These are phyloP conservation scores for Aspergillus vadensis DNA, from an alignment of 2,329 filamentous ascomycete genomes.

Conservation along the genomic window DNA sequence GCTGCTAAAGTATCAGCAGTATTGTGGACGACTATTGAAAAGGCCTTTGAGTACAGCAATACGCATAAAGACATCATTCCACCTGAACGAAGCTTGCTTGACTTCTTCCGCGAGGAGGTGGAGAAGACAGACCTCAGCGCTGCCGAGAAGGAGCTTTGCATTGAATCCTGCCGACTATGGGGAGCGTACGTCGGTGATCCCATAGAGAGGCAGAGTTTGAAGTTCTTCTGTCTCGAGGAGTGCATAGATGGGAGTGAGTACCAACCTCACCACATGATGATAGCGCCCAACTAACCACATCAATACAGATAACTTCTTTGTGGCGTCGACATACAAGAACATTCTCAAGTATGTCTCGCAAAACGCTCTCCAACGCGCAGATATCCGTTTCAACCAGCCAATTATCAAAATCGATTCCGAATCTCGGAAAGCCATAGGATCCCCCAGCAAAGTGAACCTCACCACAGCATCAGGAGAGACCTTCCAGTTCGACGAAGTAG, in stretches of 20 bases:
- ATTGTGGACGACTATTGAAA: constrained; percentile 61
- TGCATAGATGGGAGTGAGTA: constrained; percentile 61
- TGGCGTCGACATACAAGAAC: constrained; percentile 61
- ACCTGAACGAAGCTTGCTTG: constrained; percentile 54
- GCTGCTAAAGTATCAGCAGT: constrained; percentile 43
- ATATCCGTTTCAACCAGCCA: constrained; percentile 52
- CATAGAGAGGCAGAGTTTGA: constrained; percentile 61
- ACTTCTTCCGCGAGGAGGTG: constrained; percentile 58
- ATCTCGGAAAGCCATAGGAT: constrained; percentile 17
- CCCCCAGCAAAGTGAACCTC: constrained; percentile 48
- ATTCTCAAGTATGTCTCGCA: constrained; percentile 58
- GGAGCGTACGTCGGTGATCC: constrained; percentile 65
- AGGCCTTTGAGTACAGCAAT: constrained; percentile 63
- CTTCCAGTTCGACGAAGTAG: constrained; percentile 53
- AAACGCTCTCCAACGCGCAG: constrained; percentile 50
- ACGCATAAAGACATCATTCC: constrained; percentile 55
- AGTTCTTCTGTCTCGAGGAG: constrained; percentile 67
- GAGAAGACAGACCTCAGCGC: constrained; percentile 41
- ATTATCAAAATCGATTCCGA: constrained; percentile 43
- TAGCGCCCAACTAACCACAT: not conserved
- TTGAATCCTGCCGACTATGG: constrained; percentile 63
- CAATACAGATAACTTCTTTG: constrained; percentile 59
- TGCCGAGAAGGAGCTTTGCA: constrained; percentile 50
- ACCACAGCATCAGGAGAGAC: constrained; percentile 40
- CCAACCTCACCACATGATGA: not conserved